These are phyloP conservation scores for Amphicarpaea edgeworthii DNA, from an alignment of 306 rosid species.

Conservation along the genomic window DNA sequence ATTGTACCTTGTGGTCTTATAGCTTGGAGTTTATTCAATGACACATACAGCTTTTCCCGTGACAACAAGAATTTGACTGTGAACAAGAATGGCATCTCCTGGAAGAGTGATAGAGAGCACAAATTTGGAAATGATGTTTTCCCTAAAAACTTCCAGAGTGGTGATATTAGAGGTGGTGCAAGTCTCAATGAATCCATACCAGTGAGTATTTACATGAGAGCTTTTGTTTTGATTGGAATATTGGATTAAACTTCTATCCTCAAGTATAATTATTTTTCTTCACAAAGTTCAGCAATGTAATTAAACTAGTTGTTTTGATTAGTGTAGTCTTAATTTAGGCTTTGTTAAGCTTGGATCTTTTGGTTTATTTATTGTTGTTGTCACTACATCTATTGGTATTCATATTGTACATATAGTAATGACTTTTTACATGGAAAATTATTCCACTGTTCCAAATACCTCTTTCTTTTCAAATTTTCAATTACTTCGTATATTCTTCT, in stretches of 20 bases:
- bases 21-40: constrained; percentile 96
- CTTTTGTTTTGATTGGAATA: constrained; percentile 37
- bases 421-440: constrained; percentile 16
- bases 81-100: constrained; percentile 76
- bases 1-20: constrained; percentile 94
- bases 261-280: constrained; percentile 1
- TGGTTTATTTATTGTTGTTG: constrained; percentile 11
- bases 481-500: neutral
- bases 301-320: constrained; percentile 16
- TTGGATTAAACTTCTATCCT: constrained; percentile 9
- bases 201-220: constrained; percentile 57
- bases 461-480: neutral
- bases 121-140: constrained; percentile 82
- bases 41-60: constrained; percentile 70
- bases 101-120: constrained; percentile 93
- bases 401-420: constrained; percentile 1
- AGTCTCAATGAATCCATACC: constrained; percentile 41
- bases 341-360: constrained; percentile 2
- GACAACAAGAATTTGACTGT: constrained; percentile 45
- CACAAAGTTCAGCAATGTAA: constrained; percentile 11
- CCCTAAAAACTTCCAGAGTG: constrained; percentile 77
- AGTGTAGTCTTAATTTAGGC: neutral
- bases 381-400: neutral
- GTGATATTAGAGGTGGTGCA: constrained; percentile 67
- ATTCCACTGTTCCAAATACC: neutral